Conservation (phyloP, 768 basidiomycete genomes). For the Xerocomellus amylosporus region DNA sequence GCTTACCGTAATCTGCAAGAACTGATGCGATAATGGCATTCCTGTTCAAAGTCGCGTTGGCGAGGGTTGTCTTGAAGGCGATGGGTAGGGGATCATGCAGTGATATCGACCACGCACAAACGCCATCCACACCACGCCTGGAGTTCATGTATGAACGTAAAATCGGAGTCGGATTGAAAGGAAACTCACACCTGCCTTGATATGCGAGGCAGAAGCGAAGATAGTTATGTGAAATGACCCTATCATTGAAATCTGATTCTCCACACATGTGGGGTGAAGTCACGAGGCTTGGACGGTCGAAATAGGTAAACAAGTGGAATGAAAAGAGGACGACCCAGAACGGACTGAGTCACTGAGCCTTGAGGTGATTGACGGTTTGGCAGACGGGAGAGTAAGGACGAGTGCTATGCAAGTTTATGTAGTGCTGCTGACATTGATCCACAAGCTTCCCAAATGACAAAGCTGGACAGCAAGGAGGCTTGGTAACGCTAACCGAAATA, state of each 20-base stretch:
- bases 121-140: slow-evolving; percentile 14
- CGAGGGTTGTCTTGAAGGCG: background rate
- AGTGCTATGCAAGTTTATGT: slow-evolving; percentile 1
- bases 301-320: slow-evolving; percentile 13
- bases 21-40: background rate
- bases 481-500: slow-evolving; percentile 7
- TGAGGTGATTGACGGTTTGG: background rate
- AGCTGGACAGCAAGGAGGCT: background rate
- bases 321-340: slow-evolving; percentile 2
- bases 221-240: slow-evolving; percentile 21
- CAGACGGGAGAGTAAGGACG: slow-evolving; percentile 7
- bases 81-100: slow-evolving; percentile 1
- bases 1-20: background rate
- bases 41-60: background rate
- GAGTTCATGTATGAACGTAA: slow-evolving; percentile 14
- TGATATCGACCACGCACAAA: slow-evolving; percentile 23
- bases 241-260: slow-evolving; percentile 26
- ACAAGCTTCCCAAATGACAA: background rate
- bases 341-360: background rate
- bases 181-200: slow-evolving; percentile 21
- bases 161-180: slow-evolving; percentile 11
- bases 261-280: slow-evolving; percentile 28
- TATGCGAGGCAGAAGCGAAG: slow-evolving; percentile 26
- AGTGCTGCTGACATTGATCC: slow-evolving; percentile 8
- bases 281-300: slow-evolving; percentile 16